These are phyloP conservation scores for Verticillium isaacii DNA, from an alignment of 2,329 filamentous ascomycete genomes.

Conservation along the genomic window DNA sequence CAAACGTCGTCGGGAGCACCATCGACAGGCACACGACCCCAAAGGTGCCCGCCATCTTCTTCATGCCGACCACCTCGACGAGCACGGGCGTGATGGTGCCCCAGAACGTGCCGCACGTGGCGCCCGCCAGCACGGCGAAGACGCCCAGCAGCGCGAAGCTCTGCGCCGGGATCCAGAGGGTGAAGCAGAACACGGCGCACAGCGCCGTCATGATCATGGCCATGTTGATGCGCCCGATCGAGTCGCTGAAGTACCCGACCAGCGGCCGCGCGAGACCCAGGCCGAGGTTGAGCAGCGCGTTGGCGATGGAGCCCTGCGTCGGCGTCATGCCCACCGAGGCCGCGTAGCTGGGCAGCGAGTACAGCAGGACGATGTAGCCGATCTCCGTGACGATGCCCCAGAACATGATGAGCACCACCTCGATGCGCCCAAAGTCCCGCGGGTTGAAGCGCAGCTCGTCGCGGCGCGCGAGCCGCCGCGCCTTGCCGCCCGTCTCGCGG, in stretches of 20 bases:
- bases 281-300: conserved; percentile 58
- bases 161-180: conserved; percentile 57
- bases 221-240: conserved; percentile 58
- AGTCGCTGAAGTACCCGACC: conserved; percentile 59
- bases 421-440: conserved; percentile 28
- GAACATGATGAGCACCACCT: conserved; percentile 52
- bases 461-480: neutral
- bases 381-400: conserved; percentile 60
- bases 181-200: conserved; percentile 52
- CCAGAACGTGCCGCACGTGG: conserved; percentile 57
- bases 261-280: conserved; percentile 54
- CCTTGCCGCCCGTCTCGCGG: conserved; percentile 1
- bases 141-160: conserved; percentile 53
- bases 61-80: conserved; percentile 57
- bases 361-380: conserved; percentile 61
- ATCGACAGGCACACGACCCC: conserved; percentile 56
- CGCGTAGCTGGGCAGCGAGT: conserved; percentile 59
- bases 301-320: conserved; percentile 56
- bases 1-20: conserved; percentile 48
- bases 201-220: conserved; percentile 49
- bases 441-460: conserved; percentile 9
- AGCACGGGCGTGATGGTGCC: conserved; percentile 52
- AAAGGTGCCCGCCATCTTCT: conserved; percentile 50
- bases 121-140: conserved; percentile 54
- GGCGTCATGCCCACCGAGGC: conserved; percentile 51